Evolutionary conservation across 2,329 filamentous ascomycete genomes (phyloP), one percentile per base, ranked within the genome.

Genomic region (Neobulgaria alba): DNA sequence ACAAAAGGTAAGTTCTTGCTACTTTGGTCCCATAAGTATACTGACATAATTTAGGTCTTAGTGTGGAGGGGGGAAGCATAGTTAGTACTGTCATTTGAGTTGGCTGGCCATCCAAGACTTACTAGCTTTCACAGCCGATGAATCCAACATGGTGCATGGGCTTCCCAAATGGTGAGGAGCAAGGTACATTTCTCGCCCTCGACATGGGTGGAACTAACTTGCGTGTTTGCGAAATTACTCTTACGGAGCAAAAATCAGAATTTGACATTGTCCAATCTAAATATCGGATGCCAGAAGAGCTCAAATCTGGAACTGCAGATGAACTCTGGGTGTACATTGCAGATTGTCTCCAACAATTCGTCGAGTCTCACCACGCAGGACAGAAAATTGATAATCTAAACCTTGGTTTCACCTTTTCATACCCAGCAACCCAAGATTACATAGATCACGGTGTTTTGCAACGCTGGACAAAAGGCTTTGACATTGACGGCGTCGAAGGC

Each of bases 131-230:
- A 33, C 54, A 94, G 86, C 89, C 90, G 45, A 95, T 96, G 90
- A 95, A 95, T 67, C 85, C 90, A 44, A 94, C 89, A 41, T 95
- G 90, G 90, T 88, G 93, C 49, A 88, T 94, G 79, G 77, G 77
- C 34, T 87, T 87, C 63, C 90, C 90, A 16, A 83, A 82, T 59
- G 90, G 90, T 50, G 65, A 89, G 51, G 90, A 95, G 64, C 85
- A 79, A 7, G 90, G 90, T 46, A 92, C 82, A 10, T 95, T 80
- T 62, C 71, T 96, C 29, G 88, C 90, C 41, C 72, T 96, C 31
- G 90, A 96, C 60, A 93, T 96, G 84, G 90, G 90, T 43, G 90
- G 90, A 55, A 96, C 90, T 57, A 96, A 96, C 64, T 68, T 95
- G 48, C 84, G 90, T 61, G 89, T 96, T 51, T 95, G 90, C 64